Evolutionary conservation across 139 green algal species (phyloP).

Genomic region (Desmodesmus armatus): DNA sequence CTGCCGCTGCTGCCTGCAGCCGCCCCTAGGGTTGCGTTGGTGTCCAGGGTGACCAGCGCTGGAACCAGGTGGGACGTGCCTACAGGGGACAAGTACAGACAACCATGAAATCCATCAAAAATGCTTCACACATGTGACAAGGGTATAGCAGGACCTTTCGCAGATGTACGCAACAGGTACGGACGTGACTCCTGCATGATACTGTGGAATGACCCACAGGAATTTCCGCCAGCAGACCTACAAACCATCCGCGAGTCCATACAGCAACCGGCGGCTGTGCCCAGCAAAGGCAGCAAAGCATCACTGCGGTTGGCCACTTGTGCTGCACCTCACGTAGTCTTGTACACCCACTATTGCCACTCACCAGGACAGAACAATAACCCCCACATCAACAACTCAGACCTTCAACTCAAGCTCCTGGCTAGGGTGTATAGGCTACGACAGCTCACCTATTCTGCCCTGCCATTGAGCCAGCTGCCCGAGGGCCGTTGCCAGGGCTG

Average conservation of each 20-base stretch:
- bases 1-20: not conserved
- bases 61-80: constrained; percentile 49
- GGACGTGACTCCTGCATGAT: not conserved
- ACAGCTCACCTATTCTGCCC: constrained; percentile 19
- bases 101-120: not conserved
- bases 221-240: not conserved
- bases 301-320: not conserved
- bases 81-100: constrained; percentile 6
- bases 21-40: constrained; percentile 6
- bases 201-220: not conserved
- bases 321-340: not conserved
- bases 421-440: too few species aligned
- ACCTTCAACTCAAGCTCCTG: constrained; percentile 12
- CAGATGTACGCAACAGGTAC: not conserved
- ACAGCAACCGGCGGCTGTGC: not conserved
- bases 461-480: constrained; percentile 48
- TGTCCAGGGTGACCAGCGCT: constrained; percentile 66
- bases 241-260: not conserved
- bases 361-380: too few species aligned
- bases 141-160: not conserved
- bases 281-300: not conserved
- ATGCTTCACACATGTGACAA: not conserved
- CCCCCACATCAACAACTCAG: not conserved
- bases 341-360: not conserved
- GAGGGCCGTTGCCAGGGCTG: constrained; percentile 63